Base-by-base conservation (phyloP, 2,329 filamentous ascomycete species). In the Exophiala sp. region DNA sequence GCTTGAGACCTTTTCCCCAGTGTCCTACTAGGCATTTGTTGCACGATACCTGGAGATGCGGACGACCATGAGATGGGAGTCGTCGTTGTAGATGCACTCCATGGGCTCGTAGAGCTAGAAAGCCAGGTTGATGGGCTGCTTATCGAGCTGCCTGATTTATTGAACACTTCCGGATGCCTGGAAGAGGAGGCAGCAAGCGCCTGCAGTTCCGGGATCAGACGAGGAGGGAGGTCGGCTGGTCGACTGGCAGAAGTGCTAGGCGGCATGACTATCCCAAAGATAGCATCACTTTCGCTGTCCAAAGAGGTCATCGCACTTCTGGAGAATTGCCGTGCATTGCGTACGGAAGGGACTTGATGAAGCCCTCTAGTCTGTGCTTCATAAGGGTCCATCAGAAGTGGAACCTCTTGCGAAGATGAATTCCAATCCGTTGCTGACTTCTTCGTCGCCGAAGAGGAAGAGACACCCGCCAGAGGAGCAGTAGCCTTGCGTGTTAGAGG, bases 41-140 rank as follows among this genome's bases (percentile, higher is more conserved):
- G 68, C 35, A 71, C 65, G 49, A 76, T 69, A 5, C 74, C 73
- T 4, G 76, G 75, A 3, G 76, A 78, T 53, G 75, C 73, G 10
- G 76, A 78, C 9, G 75, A 78, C 53, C 77, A 63, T 2, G 76
- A 76, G 11, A 74, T 77, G 1, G 76, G 76, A 3, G 76, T 78
- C 10, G 61, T 61, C n/a, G 59, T 55, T 9, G 61, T 63, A 29
- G 58, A 60, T 34, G 52, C 54, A 52, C 62, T 63, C 62, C 62
- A 64, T 5, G 61, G 60, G 34, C 60, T 61, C 32, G 60, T 56
- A 16, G 62, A 60, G 38, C 47, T 57, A 10, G 62, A 62, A 40
- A 58, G 53, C 14, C 54, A 57, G n/a, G 62, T 64, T 12, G 62
- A 64, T 16, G 62, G 62, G 34, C 62, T 64, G 47, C 61, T 58